Evolutionary conservation across 306 rosid genomes (phyloP), one percentile per base, ranked within the genome.

Genomic region (Dalbergia oliveri): DNA sequence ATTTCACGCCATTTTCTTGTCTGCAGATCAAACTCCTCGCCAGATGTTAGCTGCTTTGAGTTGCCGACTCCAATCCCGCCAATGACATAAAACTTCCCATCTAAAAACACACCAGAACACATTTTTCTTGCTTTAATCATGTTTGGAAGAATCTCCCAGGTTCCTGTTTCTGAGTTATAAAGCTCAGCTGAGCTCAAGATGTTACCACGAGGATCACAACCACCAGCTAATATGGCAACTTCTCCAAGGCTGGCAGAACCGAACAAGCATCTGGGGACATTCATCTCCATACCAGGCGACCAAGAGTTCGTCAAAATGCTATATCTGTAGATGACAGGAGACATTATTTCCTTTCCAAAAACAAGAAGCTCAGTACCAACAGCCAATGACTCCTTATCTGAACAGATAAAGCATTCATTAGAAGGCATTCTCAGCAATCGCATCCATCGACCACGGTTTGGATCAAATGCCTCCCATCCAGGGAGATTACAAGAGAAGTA

Each of bases 331-430:
- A 93, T 87, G 76, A 88, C 87, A 73, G 87, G 88, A 78, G 94
- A 82, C 44, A 50, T 47, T 67, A 84, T 82, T 79, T 84, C 97
- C 88, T 79, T 89, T 47, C 96, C 97, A 51, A 93, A 93, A 81
- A 93, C 94, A 71, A 93, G 96, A 74, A 93, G 96, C 68, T 93
- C 92, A 0, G 94, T 91, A 13, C 97, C 97, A 84, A 93, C 96
- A 2, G 94, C 97, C 75, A 89, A 79, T 0, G 96, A 93, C 86
- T 93, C 97, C 85, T 91, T 93, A 69, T 89, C 96, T 0, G 96
- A 88, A 74, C 87, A 85, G 87, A 81, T 87, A 83, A 93, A 91
- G 69, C 94, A 93, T 44, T 88, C 91, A 66, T 89, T 88, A n/a
- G 88, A 77, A 49, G 88, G 80, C 91, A 93, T 89, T 72, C 67